Evolutionary conservation across 1,284 basidiomycete genomes (phyloP), one percentile per base, ranked within the genome.

Genomic region (Sporisorium exsertum): DNA sequence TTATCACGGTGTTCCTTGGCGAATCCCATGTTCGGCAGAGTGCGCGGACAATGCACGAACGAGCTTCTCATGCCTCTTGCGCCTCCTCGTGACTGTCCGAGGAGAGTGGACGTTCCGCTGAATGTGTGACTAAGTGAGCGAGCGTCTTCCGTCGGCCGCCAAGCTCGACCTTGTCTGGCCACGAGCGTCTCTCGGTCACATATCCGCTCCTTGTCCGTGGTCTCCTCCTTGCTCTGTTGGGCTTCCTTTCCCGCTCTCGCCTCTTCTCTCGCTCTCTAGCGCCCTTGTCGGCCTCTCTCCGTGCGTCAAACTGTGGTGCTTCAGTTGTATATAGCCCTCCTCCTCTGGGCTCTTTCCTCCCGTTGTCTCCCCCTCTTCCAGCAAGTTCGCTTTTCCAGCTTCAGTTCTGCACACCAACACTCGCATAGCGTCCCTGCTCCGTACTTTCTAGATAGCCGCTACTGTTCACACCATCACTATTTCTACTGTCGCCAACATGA

Each of bases 11-110:
- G 15, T 33, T 43, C 22, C 27, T 5, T 24, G 24, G 15, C 52
- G 60, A 35, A 49, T 50, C 45, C 54, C 37, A n/a, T 50, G 54
- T 55, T 54, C 55, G 62, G 62, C 32, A 64, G 42, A 52, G 40
- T 58, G 62, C 62, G 62, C 62, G 62, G 62, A 64, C 54, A 22
- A 13, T n/a, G 46, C 57, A 58, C 57, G 57, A 46, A 43, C 29
- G 40, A 16, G 6, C 15, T 16, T 8, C 40, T 20, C 15, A 18
- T 5, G 15, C n/a, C 16, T 6, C 3, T 35, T 35, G 6, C 3
- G n/a, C n/a, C 40, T 20, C 16, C 32, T 37, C n/a, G 29, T 52
- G 32, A n/a, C 18, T 22, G 26, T 18, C 54, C 54, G 37, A 29
- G 47, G 47, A 58, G 46, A 50, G 24, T 13, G 18, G 5, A 4